These are phyloP conservation scores for Stephanodiscus triporus DNA, from an alignment of 108 stramenopile species.

Conservation along the genomic window DNA sequence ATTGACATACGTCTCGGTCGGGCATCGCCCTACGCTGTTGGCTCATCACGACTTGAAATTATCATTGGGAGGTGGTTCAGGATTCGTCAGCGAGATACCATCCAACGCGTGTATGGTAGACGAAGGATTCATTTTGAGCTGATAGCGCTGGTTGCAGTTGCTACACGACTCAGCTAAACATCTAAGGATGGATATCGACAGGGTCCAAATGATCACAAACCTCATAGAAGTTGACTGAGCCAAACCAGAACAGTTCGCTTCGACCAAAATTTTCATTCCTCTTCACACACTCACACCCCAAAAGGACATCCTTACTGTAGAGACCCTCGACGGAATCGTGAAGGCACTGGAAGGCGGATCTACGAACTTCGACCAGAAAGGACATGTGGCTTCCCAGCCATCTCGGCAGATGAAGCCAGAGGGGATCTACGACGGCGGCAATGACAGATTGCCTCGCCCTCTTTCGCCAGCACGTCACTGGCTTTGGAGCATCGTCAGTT, in stretches of 20 bases:
- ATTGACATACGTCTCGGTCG: slow-evolving; percentile 75
- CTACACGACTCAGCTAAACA: too few species aligned
- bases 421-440: too few species aligned
- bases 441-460: too few species aligned
- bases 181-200: background rate
- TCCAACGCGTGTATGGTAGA: slow-evolving; percentile 23
- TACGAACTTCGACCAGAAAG: too few species aligned
- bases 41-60: slow-evolving; percentile 70
- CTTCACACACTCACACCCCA: background rate
- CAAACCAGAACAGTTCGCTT: background rate
- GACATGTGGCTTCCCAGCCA: too few species aligned
- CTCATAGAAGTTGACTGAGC: background rate
- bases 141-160: too few species aligned
- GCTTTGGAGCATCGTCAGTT: too few species aligned
- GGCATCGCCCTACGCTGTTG: slow-evolving; percentile 81
- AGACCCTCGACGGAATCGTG: too few species aligned
- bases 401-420: too few species aligned
- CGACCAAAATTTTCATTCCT: background rate
- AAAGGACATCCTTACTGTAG: background rate
- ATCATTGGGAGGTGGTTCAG: slow-evolving; percentile 34
- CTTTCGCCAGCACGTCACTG: too few species aligned
- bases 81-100: slow-evolving; percentile 33
- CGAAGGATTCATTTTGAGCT: slow-evolving; percentile 49
- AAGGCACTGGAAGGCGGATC: too few species aligned
- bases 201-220: background rate